Evolutionary conservation across 257 asterid species (phyloP).

Genomic region (Gentiana straminea): DNA sequence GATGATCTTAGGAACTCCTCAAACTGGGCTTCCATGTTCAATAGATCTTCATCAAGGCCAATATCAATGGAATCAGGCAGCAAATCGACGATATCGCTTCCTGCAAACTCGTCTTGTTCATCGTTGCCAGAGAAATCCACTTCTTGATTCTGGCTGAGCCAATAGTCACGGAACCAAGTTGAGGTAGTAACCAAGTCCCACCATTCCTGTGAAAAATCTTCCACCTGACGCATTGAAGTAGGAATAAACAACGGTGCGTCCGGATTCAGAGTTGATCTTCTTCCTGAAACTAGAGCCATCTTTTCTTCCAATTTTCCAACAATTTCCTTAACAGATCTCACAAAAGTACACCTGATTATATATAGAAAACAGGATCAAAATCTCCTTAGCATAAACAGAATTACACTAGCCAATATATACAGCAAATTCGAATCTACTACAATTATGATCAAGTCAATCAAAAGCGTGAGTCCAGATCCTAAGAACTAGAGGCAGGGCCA

Average conservation of each 20-base stretch:
- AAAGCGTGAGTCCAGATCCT: too few species aligned
- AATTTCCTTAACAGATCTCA: not conserved
- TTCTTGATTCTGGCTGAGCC: slow-evolving; percentile 66
- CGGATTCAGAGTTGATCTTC: slow-evolving; percentile 71
- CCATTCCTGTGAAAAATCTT: slow-evolving; percentile 95
- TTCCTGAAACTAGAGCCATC: slow-evolving; percentile 82
- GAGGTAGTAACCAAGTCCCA: slow-evolving; percentile 77
- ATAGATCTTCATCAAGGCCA: slow-evolving; percentile 67
- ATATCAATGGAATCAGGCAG: slow-evolving; percentile 76
- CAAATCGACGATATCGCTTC: slow-evolving; percentile 30
- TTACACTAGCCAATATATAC: not conserved
- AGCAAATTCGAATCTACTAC: not conserved
- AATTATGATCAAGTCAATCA: not conserved
- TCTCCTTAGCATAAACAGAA: not conserved
- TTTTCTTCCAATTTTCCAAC: slow-evolving; percentile 2
- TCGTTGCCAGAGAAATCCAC: slow-evolving; percentile 35
- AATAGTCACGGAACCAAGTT: slow-evolving; percentile 73
- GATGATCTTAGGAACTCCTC: slow-evolving; percentile 72
- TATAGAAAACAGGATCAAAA: not conserved
- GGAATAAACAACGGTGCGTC: slow-evolving; percentile 77
- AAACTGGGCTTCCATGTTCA: slow-evolving; percentile 78
- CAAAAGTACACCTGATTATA: slow-evolving; percentile 1
- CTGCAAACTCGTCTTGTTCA: slow-evolving; percentile 15
- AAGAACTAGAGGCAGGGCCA: too few species aligned
- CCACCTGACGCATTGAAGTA: slow-evolving; percentile 72